These are phyloP conservation scores for Geotrichum macrosporum DNA, from an alignment of 1,139 yeast genomes.

Conservation along the genomic window DNA sequence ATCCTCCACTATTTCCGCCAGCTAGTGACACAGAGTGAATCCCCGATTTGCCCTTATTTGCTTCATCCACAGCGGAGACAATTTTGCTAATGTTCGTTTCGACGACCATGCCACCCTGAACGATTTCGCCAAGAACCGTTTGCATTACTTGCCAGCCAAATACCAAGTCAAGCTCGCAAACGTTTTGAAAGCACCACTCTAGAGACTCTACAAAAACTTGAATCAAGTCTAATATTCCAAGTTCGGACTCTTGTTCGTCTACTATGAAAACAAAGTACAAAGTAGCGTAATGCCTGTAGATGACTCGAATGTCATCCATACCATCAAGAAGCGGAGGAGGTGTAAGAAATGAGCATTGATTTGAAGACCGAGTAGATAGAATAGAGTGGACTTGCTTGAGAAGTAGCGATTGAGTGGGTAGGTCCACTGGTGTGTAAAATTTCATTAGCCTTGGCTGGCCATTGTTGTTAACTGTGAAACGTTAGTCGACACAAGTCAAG, in stretches of 20 bases:
- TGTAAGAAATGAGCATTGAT: slow-evolving; percentile 75
- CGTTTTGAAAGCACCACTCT: slow-evolving; percentile 88
- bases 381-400: slow-evolving; percentile 71
- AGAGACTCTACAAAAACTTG: slow-evolving; percentile 96
- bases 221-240: slow-evolving; percentile 87
- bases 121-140: slow-evolving; percentile 77
- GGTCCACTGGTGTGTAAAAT: slow-evolving; percentile 87
- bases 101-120: slow-evolving; percentile 98
- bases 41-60: slow-evolving; percentile 34
- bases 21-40: background rate
- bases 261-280: slow-evolving; percentile 90
- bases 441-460: slow-evolving; percentile 90
- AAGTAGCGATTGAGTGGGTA: slow-evolving; percentile 66
- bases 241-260: slow-evolving; percentile 91
- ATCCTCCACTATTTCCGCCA: slow-evolving; percentile 18
- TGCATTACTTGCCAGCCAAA: slow-evolving; percentile 97
- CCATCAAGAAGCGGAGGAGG: slow-evolving; percentile 63
- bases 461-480: slow-evolving; percentile 68
- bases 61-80: slow-evolving; percentile 58
- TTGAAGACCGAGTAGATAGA: slow-evolving; percentile 61
- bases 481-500: background rate
- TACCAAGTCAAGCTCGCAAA: slow-evolving; percentile 90
- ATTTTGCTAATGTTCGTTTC: slow-evolving; percentile 82
- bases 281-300: slow-evolving; percentile 92
- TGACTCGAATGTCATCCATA: slow-evolving; percentile 66